These are phyloP conservation scores for Paramecium biaurelia DNA, from an alignment of 73 alveolate genomes.

Conservation along the genomic window DNA sequence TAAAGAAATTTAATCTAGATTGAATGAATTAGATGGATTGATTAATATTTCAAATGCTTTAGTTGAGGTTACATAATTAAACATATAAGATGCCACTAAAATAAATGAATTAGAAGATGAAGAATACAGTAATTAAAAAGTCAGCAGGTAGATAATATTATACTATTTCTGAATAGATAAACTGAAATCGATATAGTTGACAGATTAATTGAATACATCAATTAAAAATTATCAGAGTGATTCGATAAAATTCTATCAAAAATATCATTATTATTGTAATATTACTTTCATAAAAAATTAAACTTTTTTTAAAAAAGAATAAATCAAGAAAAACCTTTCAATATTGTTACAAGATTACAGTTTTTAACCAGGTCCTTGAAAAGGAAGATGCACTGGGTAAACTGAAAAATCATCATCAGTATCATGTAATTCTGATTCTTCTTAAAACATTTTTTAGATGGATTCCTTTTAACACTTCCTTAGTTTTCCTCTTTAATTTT, in stretches of 20 bases:
- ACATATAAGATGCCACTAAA: constrained; percentile 3
- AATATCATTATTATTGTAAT: neutral
- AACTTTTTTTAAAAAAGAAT: neutral
- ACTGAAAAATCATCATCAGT: neutral
- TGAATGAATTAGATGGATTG: constrained; percentile 49
- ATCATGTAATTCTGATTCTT: neutral
- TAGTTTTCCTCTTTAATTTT: neutral
- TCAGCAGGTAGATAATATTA: neutral
- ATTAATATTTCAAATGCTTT: constrained; percentile 40
- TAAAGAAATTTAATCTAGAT: constrained; percentile 47
- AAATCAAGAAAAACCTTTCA: neutral
- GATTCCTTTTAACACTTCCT: neutral
- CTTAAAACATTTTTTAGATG: neutral
- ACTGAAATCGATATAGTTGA: constrained; percentile 12
- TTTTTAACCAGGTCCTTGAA: neutral
- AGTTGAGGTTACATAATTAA: constrained; percentile 32
- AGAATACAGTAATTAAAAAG: constrained; percentile 6
- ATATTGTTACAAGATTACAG: neutral
- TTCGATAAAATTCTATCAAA: neutral
- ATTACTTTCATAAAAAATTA: neutral
- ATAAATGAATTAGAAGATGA: neutral
- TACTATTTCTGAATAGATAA: neutral
- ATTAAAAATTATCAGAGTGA: neutral
- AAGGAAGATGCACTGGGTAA: neutral
- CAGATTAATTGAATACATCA: neutral